Conservation (phyloP, 23 red algal genomes). For the Gracilaria vermiculophylla region DNA sequence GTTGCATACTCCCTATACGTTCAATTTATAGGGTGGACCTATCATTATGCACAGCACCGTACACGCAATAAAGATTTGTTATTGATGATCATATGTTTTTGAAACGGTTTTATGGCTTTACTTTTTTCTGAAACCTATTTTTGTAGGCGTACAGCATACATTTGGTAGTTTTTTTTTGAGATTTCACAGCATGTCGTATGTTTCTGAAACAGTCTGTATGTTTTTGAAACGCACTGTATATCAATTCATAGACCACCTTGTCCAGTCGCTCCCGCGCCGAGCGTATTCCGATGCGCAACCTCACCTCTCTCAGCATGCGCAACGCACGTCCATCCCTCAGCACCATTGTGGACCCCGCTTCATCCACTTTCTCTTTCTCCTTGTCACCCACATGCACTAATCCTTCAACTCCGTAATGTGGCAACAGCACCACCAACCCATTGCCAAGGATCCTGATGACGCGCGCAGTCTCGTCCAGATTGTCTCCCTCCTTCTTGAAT, state of each 20-base stretch:
- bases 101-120: too few relatives aligned
- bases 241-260: conserved; percentile 68
- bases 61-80: too few relatives aligned
- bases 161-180: too few relatives aligned
- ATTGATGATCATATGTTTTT: too few relatives aligned
- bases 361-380: conserved; percentile 37
- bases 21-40: too few relatives aligned
- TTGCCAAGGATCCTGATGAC: conserved; percentile 88
- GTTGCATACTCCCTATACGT: too few relatives aligned
- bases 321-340: conserved; percentile 56
- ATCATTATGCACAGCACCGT: too few relatives aligned
- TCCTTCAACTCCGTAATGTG: conserved; percentile 93
- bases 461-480: conserved; percentile 67
- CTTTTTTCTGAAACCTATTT: too few relatives aligned
- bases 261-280: conserved; percentile 63
- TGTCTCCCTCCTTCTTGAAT: conserved; percentile 65
- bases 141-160: too few relatives aligned
- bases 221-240: too few relatives aligned
- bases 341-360: conserved; percentile 38
- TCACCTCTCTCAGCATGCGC: conserved; percentile 53
- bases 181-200: too few relatives aligned
- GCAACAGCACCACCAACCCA: conserved; percentile 90
- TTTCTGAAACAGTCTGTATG: too few relatives aligned
- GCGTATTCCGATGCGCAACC: conserved; percentile 64
- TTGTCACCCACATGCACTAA: conserved; percentile 75